Evolutionary conservation across 345 rosid species (phyloP), one percentile per base, ranked within the genome.

Genomic region (Euphorbia lathyris): DNA sequence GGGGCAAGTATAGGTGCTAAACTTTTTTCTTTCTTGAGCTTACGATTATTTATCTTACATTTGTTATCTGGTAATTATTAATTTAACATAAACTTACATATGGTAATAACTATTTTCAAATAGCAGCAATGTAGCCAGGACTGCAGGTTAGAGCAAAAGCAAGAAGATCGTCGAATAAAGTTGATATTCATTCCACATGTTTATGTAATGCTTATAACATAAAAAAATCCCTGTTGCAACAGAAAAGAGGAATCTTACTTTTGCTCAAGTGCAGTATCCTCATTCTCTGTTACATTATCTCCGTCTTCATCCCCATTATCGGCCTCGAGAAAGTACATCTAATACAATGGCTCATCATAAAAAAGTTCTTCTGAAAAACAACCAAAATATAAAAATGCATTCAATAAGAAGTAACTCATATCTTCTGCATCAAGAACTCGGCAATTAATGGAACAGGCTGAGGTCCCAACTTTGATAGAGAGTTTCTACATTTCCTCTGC

Each of bases 401-500:
- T 50, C 22, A 25, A 30, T 48, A 58, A 51, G 47, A 74, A 50
- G 40, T 51, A 2, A 69, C 90, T 80, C 45, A 87, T 1, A 80
- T 86, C 92, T 56, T 88, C 96, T 74, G 90, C 99, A 34, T 74
- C 81, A 75, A 87, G 70, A 20, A 57, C 72, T 78, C 85, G 77
- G 40, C 88, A 65, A 86, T 88, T 79, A 88, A 69, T 43, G 99
- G 99, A 67, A 95, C 96, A 16, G 93, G 97, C 68, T 83, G 83
- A 70, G 99, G 99, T 64, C 96, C 97, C 83, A 92, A 61, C 56
- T 69, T 74, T 81, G 79, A 79, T 88, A 90, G 69, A 80, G n/a
- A n/a, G n/a, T n/a, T n/a, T n/a, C n/a, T n/a, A 90, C 99, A 95
- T 87, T 82, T 95, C 97, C 70, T 86, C 92, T 16, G 99, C 99